phyloP scores from a whole-genome alignment of 2,329 filamentous ascomycete genomes.

The Tolypocladium pustulatum region DNA sequence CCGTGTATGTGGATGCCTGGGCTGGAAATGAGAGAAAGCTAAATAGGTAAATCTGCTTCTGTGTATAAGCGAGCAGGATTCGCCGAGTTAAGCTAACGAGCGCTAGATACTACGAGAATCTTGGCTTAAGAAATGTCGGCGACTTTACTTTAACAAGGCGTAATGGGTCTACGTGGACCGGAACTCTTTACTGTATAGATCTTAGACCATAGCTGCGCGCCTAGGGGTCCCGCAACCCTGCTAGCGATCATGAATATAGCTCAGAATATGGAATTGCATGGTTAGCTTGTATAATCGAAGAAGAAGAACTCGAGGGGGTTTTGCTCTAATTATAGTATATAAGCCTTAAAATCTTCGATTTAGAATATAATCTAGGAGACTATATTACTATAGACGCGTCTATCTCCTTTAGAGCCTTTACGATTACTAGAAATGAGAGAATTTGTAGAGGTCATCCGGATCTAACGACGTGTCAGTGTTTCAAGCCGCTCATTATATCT shows the following conservation, averaged over 20 bases:
- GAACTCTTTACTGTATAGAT: background rate
- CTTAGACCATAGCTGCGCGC: background rate
- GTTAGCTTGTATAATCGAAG: background rate
- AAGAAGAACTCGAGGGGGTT: background rate
- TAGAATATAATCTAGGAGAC: background rate
- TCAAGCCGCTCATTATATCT: no score
- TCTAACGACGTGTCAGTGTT: no score
- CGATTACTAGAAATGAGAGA: background rate
- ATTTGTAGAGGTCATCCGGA: no score
- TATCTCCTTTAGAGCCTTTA: background rate
- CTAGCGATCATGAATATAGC: no score
- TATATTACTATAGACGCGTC: background rate
- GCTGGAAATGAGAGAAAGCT: background rate
- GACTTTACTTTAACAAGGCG: background rate
- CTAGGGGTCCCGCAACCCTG: background rate
- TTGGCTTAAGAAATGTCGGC: background rate
- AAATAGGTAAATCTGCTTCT: background rate
- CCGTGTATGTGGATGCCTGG: background rate
- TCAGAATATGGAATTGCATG: no score
- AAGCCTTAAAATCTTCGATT: background rate
- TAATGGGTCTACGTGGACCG: background rate
- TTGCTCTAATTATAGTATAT: background rate
- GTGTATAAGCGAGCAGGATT: background rate
- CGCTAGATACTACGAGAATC: background rate
- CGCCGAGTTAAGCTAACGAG: background rate